Evolutionary conservation across 257 asterid genomes (phyloP), one percentile per base, ranked within the genome.

Genomic region (Solanum commersonii): DNA sequence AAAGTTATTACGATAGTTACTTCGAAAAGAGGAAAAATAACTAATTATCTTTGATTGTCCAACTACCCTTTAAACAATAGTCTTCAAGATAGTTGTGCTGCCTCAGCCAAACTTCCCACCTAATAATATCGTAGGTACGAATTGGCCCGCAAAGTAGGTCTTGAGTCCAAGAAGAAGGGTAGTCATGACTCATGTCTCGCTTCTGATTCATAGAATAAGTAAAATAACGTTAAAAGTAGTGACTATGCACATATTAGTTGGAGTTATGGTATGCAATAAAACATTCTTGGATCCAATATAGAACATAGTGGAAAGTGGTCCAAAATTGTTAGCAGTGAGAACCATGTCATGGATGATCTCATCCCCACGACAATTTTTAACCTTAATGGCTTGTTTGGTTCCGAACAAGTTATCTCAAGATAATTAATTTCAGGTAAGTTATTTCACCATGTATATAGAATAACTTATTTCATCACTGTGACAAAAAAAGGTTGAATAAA

Each of bases 271-370:
- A 29, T 81, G 18, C 29, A 81, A 81, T 10, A 16, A 46, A 34
- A 18, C 68, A 46, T 16, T 81, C 33, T 77, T 44, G n/a, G 65
- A 79, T 79, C 84, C 65, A 44, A 44, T 15, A 81, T 27, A 46
- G 27, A 81, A 46, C 35, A 27, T 29, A 31, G 70, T 81, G 85
- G 68, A 81, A 35, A 29, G 85, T 81, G 85, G 70, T 81, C 70
- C 70, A 81, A 81, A 46, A 29, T 81, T 29, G 42, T 46, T 44
- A 81, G 20, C 15, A 81, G 85, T 81, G 85, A 81, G 29, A 29
- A 31, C 29, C 85, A 46, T 81, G 85, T 81, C 85, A 81, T 81
- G 68, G 85, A 81, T 81, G 85, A 81, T 81, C 85, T 81, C 85
- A 81, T 29, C 11, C 85, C 23, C 42, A 20, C 85, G 33, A 81